Percentiles rank a stretch among this genome's conserved stretches.
These are phyloP conservation scores for Rachicladosporium sp. DNA, from an alignment of 2,329 filamentous ascomycete genomes.

Conservation along the genomic window DNA sequence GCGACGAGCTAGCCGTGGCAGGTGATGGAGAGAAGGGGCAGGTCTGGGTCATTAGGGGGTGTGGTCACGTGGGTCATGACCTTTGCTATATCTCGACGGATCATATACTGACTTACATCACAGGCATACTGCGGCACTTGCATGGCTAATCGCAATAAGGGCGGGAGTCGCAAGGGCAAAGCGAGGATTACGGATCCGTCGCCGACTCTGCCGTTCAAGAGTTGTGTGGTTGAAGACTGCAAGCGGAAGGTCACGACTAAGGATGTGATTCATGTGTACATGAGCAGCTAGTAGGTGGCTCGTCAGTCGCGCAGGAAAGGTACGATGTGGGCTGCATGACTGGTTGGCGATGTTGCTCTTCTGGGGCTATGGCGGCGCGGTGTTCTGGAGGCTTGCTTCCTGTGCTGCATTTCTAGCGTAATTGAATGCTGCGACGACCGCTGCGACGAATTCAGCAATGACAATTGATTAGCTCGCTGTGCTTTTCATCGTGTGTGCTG, in stretches of 20 bases:
- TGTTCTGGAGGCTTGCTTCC: not conserved
- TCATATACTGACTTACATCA: not conserved
- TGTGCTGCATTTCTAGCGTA: not conserved
- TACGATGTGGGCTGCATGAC: not conserved
- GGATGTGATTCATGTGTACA: slow-evolving; percentile 17
- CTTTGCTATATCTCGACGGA: not conserved
- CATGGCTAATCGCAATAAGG: slow-evolving; percentile 26
- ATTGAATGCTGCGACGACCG: no score
- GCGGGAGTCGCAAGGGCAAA: slow-evolving; percentile 22
- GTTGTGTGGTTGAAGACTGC: slow-evolving; percentile 35
- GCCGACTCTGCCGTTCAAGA: slow-evolving; percentile 28
- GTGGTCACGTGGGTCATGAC: slow-evolving; percentile 64
- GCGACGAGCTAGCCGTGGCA: slow-evolving; percentile 68
- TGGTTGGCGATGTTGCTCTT: not conserved
- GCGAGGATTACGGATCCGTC: slow-evolving; percentile 23
- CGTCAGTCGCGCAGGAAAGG: no score
- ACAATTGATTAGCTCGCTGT: no score
- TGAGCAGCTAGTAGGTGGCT: slow-evolving; percentile 13
- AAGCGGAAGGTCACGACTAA: slow-evolving; percentile 21
- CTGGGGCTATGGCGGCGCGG: not conserved
- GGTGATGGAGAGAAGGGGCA: slow-evolving; percentile 59
- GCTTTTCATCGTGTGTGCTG: no score
- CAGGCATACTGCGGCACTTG: slow-evolving; percentile 44
- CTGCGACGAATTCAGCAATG: no score
- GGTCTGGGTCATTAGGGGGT: slow-evolving; percentile 83